Conservation (phyloP, 805 yeast genomes). For the Sugiyamaella chiloensis region DNA sequence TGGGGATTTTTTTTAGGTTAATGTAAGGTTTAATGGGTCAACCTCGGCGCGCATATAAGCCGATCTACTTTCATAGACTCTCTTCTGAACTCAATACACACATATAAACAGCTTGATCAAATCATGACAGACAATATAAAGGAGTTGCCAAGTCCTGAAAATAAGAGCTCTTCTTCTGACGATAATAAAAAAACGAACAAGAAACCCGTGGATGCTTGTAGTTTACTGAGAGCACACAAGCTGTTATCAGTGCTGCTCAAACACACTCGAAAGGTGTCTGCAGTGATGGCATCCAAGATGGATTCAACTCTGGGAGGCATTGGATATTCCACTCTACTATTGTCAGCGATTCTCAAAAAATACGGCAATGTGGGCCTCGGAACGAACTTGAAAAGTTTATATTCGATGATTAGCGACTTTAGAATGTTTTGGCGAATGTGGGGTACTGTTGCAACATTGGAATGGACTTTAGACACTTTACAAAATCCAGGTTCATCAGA, state of each 20-base stretch:
- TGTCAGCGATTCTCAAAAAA: conserved; percentile 11
- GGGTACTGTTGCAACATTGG: conserved; percentile 35
- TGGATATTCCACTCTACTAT: conserved; percentile 18
- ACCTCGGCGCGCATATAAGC: neutral
- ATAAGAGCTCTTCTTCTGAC: too few relatives aligned
- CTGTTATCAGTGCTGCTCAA: neutral
- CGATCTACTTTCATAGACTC: neutral
- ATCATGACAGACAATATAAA: too few relatives aligned
- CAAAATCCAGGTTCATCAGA: conserved; percentile 32
- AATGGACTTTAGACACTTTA: conserved; percentile 36
- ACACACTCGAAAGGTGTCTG: neutral
- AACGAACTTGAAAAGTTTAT: conserved; percentile 19
- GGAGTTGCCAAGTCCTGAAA: too few relatives aligned
- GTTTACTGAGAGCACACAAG: neutral
- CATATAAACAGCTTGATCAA: too few relatives aligned
- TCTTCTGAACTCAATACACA: too few relatives aligned
- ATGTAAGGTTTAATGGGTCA: neutral
- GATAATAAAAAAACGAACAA: neutral
- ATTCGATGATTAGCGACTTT: conserved; percentile 32
- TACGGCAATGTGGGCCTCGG: conserved; percentile 2
- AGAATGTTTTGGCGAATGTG: conserved; percentile 39
- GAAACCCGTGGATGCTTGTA: neutral
- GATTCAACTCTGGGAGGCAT: conserved; percentile 16
- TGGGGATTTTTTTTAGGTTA: neutral
- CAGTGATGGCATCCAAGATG: conserved; percentile 4